Percentiles rank a stretch among this genome's conserved stretches.
These are phyloP conservation scores for Nematocida sp. DNA, from an alignment of 371 early-diverging fungal species.

Conservation along the genomic window DNA sequence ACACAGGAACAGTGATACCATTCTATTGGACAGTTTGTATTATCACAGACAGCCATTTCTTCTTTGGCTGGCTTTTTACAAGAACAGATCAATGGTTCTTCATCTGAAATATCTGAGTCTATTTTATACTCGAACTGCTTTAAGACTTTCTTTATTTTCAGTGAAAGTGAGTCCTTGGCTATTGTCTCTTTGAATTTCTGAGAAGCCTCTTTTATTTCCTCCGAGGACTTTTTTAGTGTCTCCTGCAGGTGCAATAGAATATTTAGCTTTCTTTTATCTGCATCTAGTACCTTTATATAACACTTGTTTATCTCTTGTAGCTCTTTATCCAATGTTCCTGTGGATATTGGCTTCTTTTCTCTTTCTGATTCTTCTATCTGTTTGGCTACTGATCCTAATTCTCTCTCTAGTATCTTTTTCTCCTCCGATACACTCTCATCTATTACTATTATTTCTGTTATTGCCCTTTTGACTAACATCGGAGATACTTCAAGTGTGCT, in stretches of 20 bases:
- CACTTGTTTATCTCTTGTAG: constrained; percentile 24
- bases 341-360: neutral
- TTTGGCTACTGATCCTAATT: neutral
- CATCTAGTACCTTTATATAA: constrained; percentile 30
- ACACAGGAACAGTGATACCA: constrained; percentile 91
- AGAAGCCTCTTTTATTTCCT: constrained; percentile 23
- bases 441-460: neutral
- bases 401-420: constrained; percentile 22
- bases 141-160: constrained; percentile 5
- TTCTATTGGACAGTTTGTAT: constrained; percentile 70
- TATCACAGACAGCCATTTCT: constrained; percentile 65
- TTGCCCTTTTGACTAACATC: neutral
- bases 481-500: constrained; percentile 23
- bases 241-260: neutral
- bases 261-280: constrained; percentile 26
- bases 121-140: constrained; percentile 14
- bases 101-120: constrained; percentile 12
- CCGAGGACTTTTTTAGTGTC: constrained; percentile 1
- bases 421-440: constrained; percentile 1
- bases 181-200: constrained; percentile 25
- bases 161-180: constrained; percentile 10
- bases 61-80: constrained; percentile 60
- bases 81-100: constrained; percentile 53
- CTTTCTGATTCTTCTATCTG: neutral
- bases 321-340: constrained; percentile 7